Base-by-base conservation (phyloP, 371 early-diverging fungal species). In the Lichtheimia hyalospora region DNA sequence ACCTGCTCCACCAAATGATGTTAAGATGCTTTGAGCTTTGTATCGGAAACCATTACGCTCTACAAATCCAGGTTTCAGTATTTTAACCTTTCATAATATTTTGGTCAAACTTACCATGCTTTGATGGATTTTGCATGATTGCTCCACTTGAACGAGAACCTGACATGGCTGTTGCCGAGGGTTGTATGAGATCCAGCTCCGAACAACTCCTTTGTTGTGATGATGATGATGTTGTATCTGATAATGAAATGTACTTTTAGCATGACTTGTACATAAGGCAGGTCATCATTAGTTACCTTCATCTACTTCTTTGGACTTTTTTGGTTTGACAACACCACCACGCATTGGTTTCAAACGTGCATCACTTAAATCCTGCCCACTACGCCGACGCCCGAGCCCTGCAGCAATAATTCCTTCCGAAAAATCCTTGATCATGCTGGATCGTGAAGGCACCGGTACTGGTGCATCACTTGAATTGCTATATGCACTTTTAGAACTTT, bases 111-210 rank as follows among this genome's bases (percentile, higher is more conserved):
- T 34, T 25, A 24, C 52, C 58, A 28, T 58, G 16, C 23, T 34
- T 40, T n/a, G 48, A 49, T 20, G 64, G 21, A 10, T 27, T 46
- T 52, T 52, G 28, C 8, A n/a, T 51, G 16, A 34, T 34, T 8
- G 34, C 34, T 8, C 34, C 34, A 34, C 34, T 34, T 34, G 34
- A 34, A 34, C 34, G 34, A 34, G 34, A 34, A 34, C 34, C 34
- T 34, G 34, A 34, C 34, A 34, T 34, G 34, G 34, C 34, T 8
- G 50, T 34, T 50, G 59, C 14, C 2, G 59, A 40, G 34, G 52
- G 8, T 27, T 53, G 65, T 28, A 61, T 46, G 64, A 76, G 68
- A 63, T 73, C 74, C 58, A 67, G 68, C 60, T 76, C 77, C 49
- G 77, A 71, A n/a, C 63, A 65, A 63, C 73, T 71, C 42, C 69